Percentiles rank a stretch among this genome's conserved stretches.
Conservation (phyloP, 2,329 filamentous ascomycete genomes). For the Myriangium duriaei region DNA sequence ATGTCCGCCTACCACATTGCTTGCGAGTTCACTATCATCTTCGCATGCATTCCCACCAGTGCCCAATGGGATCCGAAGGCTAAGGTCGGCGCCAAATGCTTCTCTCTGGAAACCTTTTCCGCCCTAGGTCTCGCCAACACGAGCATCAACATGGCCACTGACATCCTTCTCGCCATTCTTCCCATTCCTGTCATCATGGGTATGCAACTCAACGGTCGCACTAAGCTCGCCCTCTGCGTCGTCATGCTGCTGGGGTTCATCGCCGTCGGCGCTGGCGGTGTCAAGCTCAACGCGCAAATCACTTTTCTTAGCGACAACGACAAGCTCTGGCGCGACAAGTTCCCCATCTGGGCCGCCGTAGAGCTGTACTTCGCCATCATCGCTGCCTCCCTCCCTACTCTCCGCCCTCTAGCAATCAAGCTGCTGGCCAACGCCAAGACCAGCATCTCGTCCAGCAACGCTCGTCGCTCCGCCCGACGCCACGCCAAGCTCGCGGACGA, state of each 20-base stretch:
- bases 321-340: slow-evolving; percentile 25
- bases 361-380: slow-evolving; percentile 34
- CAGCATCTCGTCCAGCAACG: slow-evolving; percentile 3
- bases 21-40: slow-evolving; percentile 35
- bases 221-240: slow-evolving; percentile 26
- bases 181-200: slow-evolving; percentile 33
- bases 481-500: slow-evolving; percentile 1
- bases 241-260: slow-evolving; percentile 29
- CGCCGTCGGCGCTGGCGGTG: slow-evolving; percentile 31
- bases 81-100: slow-evolving; percentile 29
- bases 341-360: slow-evolving; percentile 34
- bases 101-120: slow-evolving; percentile 28
- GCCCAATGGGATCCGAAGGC: slow-evolving; percentile 31
- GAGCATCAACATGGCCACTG: slow-evolving; percentile 29
- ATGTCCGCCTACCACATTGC: slow-evolving; percentile 30
- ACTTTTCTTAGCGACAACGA: slow-evolving; percentile 25
- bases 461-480: slow-evolving; percentile 1
- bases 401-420: slow-evolving; percentile 29
- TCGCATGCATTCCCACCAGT: slow-evolving; percentile 34
- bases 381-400: slow-evolving; percentile 31
- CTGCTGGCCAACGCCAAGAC: slow-evolving; percentile 22
- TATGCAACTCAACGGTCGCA: slow-evolving; percentile 31
- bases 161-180: slow-evolving; percentile 29
- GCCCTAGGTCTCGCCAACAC: slow-evolving; percentile 37
- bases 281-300: slow-evolving; percentile 30